These are phyloP conservation scores for Suillus alpinus DNA, from an alignment of 768 basidiomycete species.

Conservation along the genomic window DNA sequence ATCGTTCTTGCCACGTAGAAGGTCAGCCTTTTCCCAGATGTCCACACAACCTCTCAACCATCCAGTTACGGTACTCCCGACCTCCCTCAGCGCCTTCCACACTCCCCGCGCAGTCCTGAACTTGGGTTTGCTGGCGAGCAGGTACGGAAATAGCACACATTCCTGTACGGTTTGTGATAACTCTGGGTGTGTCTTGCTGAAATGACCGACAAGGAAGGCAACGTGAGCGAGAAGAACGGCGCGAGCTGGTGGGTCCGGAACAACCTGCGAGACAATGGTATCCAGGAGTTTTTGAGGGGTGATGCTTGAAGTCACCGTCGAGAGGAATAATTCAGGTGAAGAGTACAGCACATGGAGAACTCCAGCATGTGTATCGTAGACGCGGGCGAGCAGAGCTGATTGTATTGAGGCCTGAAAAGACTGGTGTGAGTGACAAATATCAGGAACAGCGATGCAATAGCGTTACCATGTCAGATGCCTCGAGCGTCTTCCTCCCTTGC, in stretches of 20 bases:
- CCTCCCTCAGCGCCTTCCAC: slow-evolving; percentile 65
- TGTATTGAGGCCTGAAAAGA: slow-evolving; percentile 48
- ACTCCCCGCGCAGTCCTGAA: slow-evolving; percentile 62
- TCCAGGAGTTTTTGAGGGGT: slow-evolving; percentile 24
- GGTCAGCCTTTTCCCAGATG: slow-evolving; percentile 33
- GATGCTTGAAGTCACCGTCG: slow-evolving; percentile 22
- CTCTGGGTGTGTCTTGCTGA: slow-evolving; percentile 33
- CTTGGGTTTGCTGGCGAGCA: slow-evolving; percentile 71
- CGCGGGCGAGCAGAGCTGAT: slow-evolving; percentile 64
- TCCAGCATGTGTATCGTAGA: slow-evolving; percentile 57
- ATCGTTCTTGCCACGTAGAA: slow-evolving; percentile 20
- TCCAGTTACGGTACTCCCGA: slow-evolving; percentile 26
- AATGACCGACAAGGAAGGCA: slow-evolving; percentile 50
- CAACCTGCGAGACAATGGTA: slow-evolving; percentile 22
- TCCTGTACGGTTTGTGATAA: slow-evolving; percentile 40
- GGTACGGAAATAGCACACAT: slow-evolving; percentile 64
- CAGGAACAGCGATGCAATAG: not conserved
- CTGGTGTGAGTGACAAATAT: not conserved
- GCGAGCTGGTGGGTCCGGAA: slow-evolving; percentile 45
- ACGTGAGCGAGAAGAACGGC: slow-evolving; percentile 53
- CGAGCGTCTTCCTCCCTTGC: slow-evolving; percentile 14
- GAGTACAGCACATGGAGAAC: slow-evolving; percentile 73
- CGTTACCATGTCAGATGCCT: slow-evolving; percentile 42
- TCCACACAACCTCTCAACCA: slow-evolving; percentile 57
- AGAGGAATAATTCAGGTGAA: slow-evolving; percentile 43